phyloP scores from a whole-genome alignment of 2,329 filamentous ascomycete genomes.

The Stagonosporopsis cucurbitacearum region DNA sequence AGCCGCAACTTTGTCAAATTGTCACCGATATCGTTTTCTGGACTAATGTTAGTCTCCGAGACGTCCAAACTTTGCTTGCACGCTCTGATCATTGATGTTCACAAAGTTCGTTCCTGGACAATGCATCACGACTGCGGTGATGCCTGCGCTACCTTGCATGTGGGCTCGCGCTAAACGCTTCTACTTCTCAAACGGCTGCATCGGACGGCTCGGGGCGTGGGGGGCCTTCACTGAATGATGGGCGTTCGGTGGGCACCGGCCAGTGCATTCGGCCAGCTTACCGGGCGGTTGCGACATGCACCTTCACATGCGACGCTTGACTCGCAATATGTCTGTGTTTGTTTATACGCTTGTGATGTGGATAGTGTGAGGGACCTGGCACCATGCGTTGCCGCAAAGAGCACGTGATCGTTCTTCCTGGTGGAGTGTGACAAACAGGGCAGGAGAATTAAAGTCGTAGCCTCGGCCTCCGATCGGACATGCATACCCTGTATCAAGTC shows the following conservation, averaged over 20 bases:
- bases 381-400: neutral
- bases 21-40: neutral
- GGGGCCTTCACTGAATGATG: constrained; percentile 5
- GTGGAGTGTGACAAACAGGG: neutral
- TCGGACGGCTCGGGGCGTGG: constrained; percentile 17
- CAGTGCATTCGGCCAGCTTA: constrained; percentile 1
- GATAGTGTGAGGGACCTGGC: neutral
- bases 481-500: neutral
- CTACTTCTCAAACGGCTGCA: constrained; percentile 13
- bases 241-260: constrained; percentile 12
- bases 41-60: constrained; percentile 10
- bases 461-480: neutral
- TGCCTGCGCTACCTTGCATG: constrained; percentile 15
- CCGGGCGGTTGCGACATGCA: neutral
- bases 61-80: constrained; percentile 12
- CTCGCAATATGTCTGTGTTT: neutral
- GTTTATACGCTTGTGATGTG: neutral
- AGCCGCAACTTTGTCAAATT: neutral
- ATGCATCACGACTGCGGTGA: constrained; percentile 8
- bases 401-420: neutral
- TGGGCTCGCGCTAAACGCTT: constrained; percentile 11
- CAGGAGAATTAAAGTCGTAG: neutral
- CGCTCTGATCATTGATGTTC: constrained; percentile 5
- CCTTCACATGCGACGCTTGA: constrained; percentile 2
- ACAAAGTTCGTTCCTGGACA: constrained; percentile 1